These are phyloP conservation scores for Graphilbum fragrans DNA, from an alignment of 2,329 filamentous ascomycete genomes.

Conservation along the genomic window DNA sequence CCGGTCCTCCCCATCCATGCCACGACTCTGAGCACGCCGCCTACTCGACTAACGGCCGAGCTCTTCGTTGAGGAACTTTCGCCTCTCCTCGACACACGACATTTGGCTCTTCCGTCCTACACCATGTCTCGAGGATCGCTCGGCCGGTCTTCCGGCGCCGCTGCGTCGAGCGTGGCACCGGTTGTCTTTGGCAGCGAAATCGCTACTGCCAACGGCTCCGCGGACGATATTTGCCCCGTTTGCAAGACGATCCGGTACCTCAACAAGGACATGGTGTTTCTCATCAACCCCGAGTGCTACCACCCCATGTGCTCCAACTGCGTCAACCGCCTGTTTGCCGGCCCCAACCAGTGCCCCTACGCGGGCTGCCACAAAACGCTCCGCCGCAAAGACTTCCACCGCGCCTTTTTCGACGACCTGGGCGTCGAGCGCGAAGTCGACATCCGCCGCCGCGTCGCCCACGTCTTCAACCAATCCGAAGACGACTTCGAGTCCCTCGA, in stretches of 20 bases:
- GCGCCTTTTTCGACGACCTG: conserved; percentile 83
- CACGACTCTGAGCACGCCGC: too few species aligned
- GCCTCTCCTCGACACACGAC: neutral
- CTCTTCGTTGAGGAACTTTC: too few species aligned
- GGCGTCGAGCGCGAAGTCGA: conserved; percentile 87
- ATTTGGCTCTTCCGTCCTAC: neutral
- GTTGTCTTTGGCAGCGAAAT: neutral
- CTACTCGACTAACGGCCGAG: too few species aligned
- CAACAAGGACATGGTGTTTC: conserved; percentile 85
- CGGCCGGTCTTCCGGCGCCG: neutral
- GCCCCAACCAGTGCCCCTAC: conserved; percentile 85
- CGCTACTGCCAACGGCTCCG: conserved; percentile 9
- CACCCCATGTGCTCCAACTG: conserved; percentile 98
- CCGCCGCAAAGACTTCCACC: conserved; percentile 71
- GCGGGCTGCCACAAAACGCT: conserved; percentile 80
- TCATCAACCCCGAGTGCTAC: conserved; percentile 97
- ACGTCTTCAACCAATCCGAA: conserved; percentile 76
- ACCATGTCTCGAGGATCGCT: conserved; percentile 2
- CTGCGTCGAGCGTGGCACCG: neutral
- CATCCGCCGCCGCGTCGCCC: conserved; percentile 66
- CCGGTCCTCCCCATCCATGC: too few species aligned
- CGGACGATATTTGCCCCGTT: conserved; percentile 73
- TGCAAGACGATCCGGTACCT: conserved; percentile 96
- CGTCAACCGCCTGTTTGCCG: conserved; percentile 88
- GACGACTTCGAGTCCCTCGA: conserved; percentile 80